phyloP scores from a whole-genome alignment of 129 eudicot genomes.

The Escallonia rubra region DNA sequence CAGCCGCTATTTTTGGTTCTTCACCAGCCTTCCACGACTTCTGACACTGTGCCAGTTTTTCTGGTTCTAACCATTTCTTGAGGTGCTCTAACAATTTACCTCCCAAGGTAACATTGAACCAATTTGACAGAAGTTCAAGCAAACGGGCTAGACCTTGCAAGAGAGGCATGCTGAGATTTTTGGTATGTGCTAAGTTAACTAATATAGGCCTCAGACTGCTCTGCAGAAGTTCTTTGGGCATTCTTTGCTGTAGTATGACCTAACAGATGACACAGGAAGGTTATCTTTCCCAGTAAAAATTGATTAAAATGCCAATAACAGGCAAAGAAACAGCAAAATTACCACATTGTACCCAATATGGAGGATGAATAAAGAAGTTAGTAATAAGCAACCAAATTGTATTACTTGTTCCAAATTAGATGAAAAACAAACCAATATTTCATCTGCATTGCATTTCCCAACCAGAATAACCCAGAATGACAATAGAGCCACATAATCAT shows the following conservation, averaged over 20 bases:
- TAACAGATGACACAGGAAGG: constrained; percentile 21
- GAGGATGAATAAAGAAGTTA: too few relatives aligned
- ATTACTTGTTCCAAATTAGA: too few relatives aligned
- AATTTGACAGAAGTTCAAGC: constrained; percentile 88
- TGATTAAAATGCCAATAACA: too few relatives aligned
- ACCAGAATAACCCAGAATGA: constrained; percentile 1
- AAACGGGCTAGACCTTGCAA: constrained; percentile 95
- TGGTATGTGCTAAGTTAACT: constrained; percentile 93
- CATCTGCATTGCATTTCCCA: neutral
- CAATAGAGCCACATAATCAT: neutral
- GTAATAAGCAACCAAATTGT: too few relatives aligned
- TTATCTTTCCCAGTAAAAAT: too few relatives aligned
- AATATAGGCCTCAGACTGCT: constrained; percentile 95
- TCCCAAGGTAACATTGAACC: constrained; percentile 96
- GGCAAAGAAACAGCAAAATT: too few relatives aligned
- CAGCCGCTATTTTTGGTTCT: constrained; percentile 99
- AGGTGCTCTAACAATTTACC: constrained; percentile 94
- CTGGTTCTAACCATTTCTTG: constrained; percentile 96
- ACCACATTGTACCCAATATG: too few relatives aligned
- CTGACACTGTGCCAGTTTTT: constrained; percentile 88
- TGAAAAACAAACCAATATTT: neutral
- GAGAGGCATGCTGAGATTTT: constrained; percentile 95
- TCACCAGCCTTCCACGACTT: constrained; percentile 97
- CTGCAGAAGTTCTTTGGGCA: constrained; percentile 98
- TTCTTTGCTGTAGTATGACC: constrained; percentile 92